phyloP scores from a whole-genome alignment of 345 rosid genomes.

The Erysimum cheiranthoides region DNA sequence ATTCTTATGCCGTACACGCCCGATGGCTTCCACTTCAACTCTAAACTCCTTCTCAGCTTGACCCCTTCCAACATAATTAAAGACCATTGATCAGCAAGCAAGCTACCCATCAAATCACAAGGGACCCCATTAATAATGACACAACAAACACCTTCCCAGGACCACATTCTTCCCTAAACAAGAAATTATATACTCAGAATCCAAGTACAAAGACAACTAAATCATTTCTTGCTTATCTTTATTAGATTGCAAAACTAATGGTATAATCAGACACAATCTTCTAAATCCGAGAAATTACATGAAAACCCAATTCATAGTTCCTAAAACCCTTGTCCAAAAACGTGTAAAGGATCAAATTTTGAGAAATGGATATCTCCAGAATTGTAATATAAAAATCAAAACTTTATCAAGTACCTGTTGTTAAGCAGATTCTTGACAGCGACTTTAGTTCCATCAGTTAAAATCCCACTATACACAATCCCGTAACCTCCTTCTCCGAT shows the following conservation, averaged over 20 bases:
- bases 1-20: conserved; percentile 95
- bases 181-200: not conserved
- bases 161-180: conserved; percentile 25
- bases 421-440: conserved; percentile 93
- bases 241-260: not conserved
- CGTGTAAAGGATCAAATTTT: not conserved
- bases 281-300: not conserved
- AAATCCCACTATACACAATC: conserved; percentile 82
- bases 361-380: not conserved
- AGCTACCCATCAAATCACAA: not conserved
- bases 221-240: not conserved
- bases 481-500: conserved; percentile 99
- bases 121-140: conserved; percentile 17
- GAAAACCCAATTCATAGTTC: not conserved
- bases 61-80: conserved; percentile 60
- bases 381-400: not conserved
- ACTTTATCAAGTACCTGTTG: conserved; percentile 60
- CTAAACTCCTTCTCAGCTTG: conserved; percentile 98
- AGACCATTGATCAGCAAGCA: not conserved
- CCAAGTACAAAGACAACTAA: not conserved
- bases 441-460: conserved; percentile 77
- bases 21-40: conserved; percentile 94
- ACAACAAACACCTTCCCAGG: conserved; percentile 28
- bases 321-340: conserved; percentile 12
- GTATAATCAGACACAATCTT: not conserved